Base-by-base conservation (phyloP, 129 eudicot genomes). In the Lonicera japonica region DNA sequence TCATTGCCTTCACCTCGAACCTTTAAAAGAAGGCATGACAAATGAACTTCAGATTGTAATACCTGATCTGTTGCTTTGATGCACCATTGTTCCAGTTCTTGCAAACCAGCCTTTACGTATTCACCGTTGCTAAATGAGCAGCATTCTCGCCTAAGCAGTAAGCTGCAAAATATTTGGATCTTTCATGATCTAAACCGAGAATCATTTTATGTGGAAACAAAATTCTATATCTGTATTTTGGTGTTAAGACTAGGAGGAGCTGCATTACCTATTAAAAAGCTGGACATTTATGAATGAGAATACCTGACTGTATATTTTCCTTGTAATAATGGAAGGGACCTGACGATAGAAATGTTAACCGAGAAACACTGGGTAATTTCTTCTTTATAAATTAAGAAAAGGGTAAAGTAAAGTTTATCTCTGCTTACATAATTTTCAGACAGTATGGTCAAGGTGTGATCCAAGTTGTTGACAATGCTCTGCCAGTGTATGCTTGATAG, bases 41-140 rank as follows among this genome's bases (percentile, higher is more conserved):
- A 54, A 40, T 63, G 15, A 7, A 10, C 16, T 21, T 53, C 1
- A 8, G 55, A 41, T 11, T 3, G 46, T 0, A 17, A 69, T 71
- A 92, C 99, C 96, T 92, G 89, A 69, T 78, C 82, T n/a, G 86
- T 83, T 61, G 87, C 95, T 78, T 79, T 86, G 62, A 45, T 18
- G 75, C 99, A 87, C 99, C 99, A 92, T 17, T 80, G 88, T 70
- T 92, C 96, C 53, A 92, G 79, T 69, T 94, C 99, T 56, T 86
- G 86, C 73, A 94, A 66, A 66, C 99, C 99, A 15, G 96, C 86
- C 74, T 88, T 94, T 18, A 94, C 85, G 50, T 94, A 94, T 76
- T 94, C 99, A 4, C 99, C 99, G 43, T 94, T 94, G 82, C 96
- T 94, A 70, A 94, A 94, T 10, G 99, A 94, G 82, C 99, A 94